Evolutionary conservation across 1,139 yeast species (phyloP).

Genomic region (Candida dubliniensis): DNA sequence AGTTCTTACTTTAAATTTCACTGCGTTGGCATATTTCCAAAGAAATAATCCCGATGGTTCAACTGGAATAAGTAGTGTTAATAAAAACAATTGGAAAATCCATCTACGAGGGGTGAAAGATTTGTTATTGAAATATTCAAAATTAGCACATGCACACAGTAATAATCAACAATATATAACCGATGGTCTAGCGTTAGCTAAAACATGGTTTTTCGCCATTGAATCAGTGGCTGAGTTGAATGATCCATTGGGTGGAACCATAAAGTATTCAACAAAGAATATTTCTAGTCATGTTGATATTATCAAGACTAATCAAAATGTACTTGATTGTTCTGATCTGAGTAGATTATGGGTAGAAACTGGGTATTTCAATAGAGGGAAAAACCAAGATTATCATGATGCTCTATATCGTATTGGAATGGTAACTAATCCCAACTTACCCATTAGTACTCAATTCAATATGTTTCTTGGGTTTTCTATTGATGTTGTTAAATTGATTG

Average conservation of each 20-base stretch:
- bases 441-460: constrained; percentile 29
- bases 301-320: constrained; percentile 14
- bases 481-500: constrained; percentile 27
- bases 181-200: constrained; percentile 45
- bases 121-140: constrained; percentile 33
- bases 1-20: constrained; percentile 37
- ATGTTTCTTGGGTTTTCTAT: constrained; percentile 36
- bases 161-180: constrained; percentile 19
- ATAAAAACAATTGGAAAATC: constrained; percentile 30
- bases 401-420: constrained; percentile 33
- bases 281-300: constrained; percentile 11
- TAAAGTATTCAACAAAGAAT: constrained; percentile 16
- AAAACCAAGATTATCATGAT: constrained; percentile 35
- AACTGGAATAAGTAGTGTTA: background rate
- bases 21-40: constrained; percentile 25
- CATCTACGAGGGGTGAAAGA: constrained; percentile 45
- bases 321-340: constrained; percentile 19
- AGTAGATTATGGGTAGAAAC: constrained; percentile 31
- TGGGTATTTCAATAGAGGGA: constrained; percentile 29
- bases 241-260: constrained; percentile 34
- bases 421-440: constrained; percentile 18
- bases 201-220: constrained; percentile 47
- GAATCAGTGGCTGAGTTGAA: constrained; percentile 38
- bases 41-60: background rate
- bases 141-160: constrained; percentile 20